Base-by-base conservation (phyloP, 164 flowering plant genomes). In the Macadamia tetraphylla region DNA sequence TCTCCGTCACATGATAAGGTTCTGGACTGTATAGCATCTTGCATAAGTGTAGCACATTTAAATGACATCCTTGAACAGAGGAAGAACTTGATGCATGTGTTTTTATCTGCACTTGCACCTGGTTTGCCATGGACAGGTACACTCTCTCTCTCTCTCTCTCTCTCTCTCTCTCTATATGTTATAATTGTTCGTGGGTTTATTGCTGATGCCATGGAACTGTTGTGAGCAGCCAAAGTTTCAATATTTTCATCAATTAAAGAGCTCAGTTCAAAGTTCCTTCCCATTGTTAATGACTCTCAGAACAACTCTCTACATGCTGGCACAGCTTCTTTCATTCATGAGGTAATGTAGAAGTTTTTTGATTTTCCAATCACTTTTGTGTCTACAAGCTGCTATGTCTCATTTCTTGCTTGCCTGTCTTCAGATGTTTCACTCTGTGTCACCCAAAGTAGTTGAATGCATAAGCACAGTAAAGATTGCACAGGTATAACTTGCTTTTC, bases 81-180 rank as follows among this genome's bases (percentile, higher is more conserved):
- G 74, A 76, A 85, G 78, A 77, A 79, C 68, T 80, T 94, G 74
- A 70, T 86, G 60, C 72, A 81, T 72, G 74, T 89, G 30, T 71
- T 83, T 31, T 55, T 70, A 11, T 61, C 70, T 58, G 80, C 84
- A 59, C 69, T 92, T 29, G 80, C 87, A 10, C 86, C 92, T 58
- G 82, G 76, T 30, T 74, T 83, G 66, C 74, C 82, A 23, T 92
- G 98, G 98, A 85, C 83, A 69, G 98, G 99, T 92, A 83, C 46
- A 35, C 32, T 44, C 60, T 66, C 67, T 53, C n/a, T 30, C n/a
- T 13, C 15, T 59, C 63, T 64, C 60, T 63, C n/a, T 57, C 40
- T 62, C 12, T 52, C 10, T 14, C 29, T 46, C 44, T 63, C 46
- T 49, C 51, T 44, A n/a, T 17, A 6, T 30, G 17, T 65, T 18